Percentiles rank a stretch among this genome's conserved stretches.
Conservation (phyloP, 176 grass and related monocot genomes). For the Olyra latifolia region DNA sequence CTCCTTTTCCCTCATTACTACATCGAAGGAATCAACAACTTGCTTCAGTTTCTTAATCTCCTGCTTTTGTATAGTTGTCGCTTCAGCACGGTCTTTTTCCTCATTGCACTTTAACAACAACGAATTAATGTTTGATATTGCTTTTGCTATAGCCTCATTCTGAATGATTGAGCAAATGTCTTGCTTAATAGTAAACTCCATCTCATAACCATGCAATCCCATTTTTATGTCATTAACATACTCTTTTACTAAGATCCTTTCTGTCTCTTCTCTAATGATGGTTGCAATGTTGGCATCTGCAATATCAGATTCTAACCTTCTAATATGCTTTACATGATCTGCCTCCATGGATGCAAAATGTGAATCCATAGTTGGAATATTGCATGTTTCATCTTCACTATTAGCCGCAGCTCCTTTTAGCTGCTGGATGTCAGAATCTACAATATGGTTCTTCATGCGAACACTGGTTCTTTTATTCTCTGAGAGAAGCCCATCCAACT, state of each 20-base stretch:
- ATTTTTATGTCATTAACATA: slow-evolving; percentile 35
- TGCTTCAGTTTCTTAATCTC: slow-evolving; percentile 48
- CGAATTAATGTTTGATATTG: slow-evolving; percentile 41
- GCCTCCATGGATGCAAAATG: slow-evolving; percentile 13
- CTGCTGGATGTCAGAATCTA: slow-evolving; percentile 41
- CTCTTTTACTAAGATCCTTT: slow-evolving; percentile 45
- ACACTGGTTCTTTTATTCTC: slow-evolving; percentile 41
- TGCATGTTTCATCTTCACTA: slow-evolving; percentile 1
- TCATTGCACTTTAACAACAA: slow-evolving; percentile 21
- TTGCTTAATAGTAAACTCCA: slow-evolving; percentile 33
- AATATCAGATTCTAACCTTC: slow-evolving; percentile 29
- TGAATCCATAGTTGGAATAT: neutral
- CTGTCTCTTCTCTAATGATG: slow-evolving; percentile 40
- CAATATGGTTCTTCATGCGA: slow-evolving; percentile 26
- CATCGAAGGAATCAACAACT: slow-evolving; percentile 33
- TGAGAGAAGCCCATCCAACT: slow-evolving; percentile 50
- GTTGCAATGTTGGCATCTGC: slow-evolving; percentile 38
- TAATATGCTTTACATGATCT: slow-evolving; percentile 27
- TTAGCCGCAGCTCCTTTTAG: slow-evolving; percentile 18
- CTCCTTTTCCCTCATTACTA: slow-evolving; percentile 43
- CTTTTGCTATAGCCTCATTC: slow-evolving; percentile 40
- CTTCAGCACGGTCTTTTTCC: slow-evolving; percentile 25
- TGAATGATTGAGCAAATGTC: slow-evolving; percentile 46
- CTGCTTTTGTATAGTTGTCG: slow-evolving; percentile 32
- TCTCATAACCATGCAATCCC: slow-evolving; percentile 37